These are phyloP conservation scores for Gloeophyllum trabeum DNA, from an alignment of 768 basidiomycete genomes.

Conservation along the genomic window DNA sequence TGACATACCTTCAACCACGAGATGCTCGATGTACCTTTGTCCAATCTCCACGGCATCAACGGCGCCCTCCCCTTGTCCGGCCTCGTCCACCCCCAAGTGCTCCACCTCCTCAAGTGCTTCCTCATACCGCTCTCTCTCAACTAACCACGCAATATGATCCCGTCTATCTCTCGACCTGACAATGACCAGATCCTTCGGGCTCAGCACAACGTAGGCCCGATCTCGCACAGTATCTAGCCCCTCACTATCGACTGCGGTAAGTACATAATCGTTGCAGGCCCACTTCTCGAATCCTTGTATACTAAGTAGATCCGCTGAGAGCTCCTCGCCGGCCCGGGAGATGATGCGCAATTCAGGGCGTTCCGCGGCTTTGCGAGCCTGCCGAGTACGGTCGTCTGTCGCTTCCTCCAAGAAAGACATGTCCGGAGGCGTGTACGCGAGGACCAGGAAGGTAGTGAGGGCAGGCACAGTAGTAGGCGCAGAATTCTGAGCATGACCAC, in stretches of 20 bases:
- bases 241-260: conserved; percentile 39
- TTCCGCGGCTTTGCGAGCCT: conserved; percentile 76
- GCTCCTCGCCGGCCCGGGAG: conserved; percentile 79
- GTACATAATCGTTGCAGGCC: conserved; percentile 86
- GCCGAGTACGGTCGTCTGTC: conserved; percentile 55
- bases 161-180: conserved; percentile 80
- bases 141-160: conserved; percentile 89
- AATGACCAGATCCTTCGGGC: conserved; percentile 78
- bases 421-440: conserved; percentile 81
- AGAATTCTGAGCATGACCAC: conserved; percentile 6
- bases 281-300: conserved; percentile 72
- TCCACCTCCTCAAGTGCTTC: conserved; percentile 83
- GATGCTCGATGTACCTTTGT: conserved; percentile 73
- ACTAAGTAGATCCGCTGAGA: conserved; percentile 73
- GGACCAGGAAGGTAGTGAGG: conserved; percentile 69
- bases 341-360: conserved; percentile 94
- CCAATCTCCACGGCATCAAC: conserved; percentile 66
- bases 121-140: conserved; percentile 77
- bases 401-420: conserved; percentile 57
- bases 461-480: conserved; percentile 17
- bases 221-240: conserved; percentile 15
- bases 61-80: conserved; percentile 23
- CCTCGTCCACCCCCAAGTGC: conserved; percentile 20
- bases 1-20: conserved; percentile 64
- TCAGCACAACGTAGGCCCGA: conserved; percentile 71